Conservation (phyloP, 108 stramenopile genomes). For the Cyclotella atomus region DNA sequence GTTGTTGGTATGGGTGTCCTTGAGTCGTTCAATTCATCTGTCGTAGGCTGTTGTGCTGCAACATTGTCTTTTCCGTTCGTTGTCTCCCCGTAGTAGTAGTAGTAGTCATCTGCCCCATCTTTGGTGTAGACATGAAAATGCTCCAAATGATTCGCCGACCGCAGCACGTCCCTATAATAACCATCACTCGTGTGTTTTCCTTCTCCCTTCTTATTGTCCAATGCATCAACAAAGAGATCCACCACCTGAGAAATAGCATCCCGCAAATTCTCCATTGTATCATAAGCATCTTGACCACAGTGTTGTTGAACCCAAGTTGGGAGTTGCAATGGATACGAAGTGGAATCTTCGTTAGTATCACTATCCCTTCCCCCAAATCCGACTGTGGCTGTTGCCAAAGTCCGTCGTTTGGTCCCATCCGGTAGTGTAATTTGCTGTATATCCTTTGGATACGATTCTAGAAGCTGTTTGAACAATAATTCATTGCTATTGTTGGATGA, state of each 20-base stretch:
- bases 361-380: slow-evolving; percentile 18
- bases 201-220: slow-evolving; percentile 53
- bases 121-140: slow-evolving; percentile 4
- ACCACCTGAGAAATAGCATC: slow-evolving; percentile 66
- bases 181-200: too few relatives aligned
- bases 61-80: slow-evolving; percentile 3
- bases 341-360: background rate
- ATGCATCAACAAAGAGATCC: slow-evolving; percentile 48
- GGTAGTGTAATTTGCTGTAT: slow-evolving; percentile 23
- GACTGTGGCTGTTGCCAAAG: slow-evolving; percentile 44
- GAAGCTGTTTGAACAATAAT: slow-evolving; percentile 1
- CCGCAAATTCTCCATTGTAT: slow-evolving; percentile 64
- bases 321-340: slow-evolving; percentile 21
- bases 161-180: background rate
- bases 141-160: background rate
- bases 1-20: slow-evolving; percentile 53
- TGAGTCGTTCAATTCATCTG: too few relatives aligned
- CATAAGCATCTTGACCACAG: slow-evolving; percentile 55
- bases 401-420: slow-evolving; percentile 28
- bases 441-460: slow-evolving; percentile 19
- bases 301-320: slow-evolving; percentile 36
- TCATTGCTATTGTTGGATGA: background rate
- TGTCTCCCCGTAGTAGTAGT: too few relatives aligned
- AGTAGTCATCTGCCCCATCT: slow-evolving; percentile 6
- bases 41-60: slow-evolving; percentile 57